Conservation (phyloP, 1,284 basidiomycete species). For the Coriolopsis trogii region DNA sequence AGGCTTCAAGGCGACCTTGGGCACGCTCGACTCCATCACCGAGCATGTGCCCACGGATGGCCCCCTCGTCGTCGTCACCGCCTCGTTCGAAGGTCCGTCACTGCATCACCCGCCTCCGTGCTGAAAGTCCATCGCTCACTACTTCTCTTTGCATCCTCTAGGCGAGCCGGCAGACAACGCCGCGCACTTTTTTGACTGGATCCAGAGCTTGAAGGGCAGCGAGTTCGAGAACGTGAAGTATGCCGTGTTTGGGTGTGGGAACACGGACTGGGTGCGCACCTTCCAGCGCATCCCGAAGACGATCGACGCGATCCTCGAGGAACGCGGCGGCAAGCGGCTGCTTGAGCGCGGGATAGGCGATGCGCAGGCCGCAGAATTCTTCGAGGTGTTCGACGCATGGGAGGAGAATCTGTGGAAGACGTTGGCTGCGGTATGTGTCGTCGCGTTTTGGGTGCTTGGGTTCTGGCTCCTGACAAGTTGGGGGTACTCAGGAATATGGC, state of each 20-base stretch:
- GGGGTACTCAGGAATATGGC: slow-evolving; percentile 35
- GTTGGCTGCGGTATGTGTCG: slow-evolving; percentile 36
- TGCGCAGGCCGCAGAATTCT: slow-evolving; percentile 46
- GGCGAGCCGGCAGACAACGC: slow-evolving; percentile 55
- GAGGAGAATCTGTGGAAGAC: slow-evolving; percentile 44
- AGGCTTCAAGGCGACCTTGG: slow-evolving; percentile 47
- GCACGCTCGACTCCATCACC: slow-evolving; percentile 46
- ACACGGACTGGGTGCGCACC: slow-evolving; percentile 55
- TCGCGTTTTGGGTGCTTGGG: not conserved
- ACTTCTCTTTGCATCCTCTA: slow-evolving; percentile 7
- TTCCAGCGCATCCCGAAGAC: slow-evolving; percentile 54
- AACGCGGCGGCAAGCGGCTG: slow-evolving; percentile 45
- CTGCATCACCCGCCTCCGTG: not conserved
- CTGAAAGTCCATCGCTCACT: not conserved
- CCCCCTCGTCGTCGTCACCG: slow-evolving; percentile 52
- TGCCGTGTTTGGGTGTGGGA: slow-evolving; percentile 57
- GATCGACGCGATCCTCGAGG: slow-evolving; percentile 43
- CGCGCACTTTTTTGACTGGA: slow-evolving; percentile 47
- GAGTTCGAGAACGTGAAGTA: slow-evolving; percentile 44
- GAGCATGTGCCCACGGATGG: slow-evolving; percentile 47
- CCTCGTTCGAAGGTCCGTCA: slow-evolving; percentile 50
- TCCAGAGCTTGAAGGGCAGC: slow-evolving; percentile 36
- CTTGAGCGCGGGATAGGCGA: slow-evolving; percentile 45
- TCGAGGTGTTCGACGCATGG: slow-evolving; percentile 50
- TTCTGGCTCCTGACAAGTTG: not conserved